Conservation (phyloP, 176 grass and related monocot genomes). For the Elaeis guineensis region DNA sequence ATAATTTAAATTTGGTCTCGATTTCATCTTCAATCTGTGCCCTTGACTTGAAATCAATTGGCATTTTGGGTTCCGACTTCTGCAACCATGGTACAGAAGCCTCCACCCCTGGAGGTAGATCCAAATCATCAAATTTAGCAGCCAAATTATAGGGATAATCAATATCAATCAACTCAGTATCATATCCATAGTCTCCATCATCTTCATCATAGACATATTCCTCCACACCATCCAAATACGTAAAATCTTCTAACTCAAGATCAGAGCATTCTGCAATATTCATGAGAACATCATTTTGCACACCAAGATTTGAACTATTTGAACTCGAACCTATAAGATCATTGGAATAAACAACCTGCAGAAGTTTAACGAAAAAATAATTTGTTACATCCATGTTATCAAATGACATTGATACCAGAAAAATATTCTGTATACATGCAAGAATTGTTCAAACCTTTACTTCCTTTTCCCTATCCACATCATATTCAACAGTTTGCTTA, state of each 20-base stretch:
- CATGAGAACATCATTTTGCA: neutral
- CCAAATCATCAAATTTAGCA: constrained; percentile 70
- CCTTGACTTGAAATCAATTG: constrained; percentile 9
- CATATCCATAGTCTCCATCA: constrained; percentile 44
- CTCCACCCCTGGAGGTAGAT: constrained; percentile 79
- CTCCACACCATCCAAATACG: constrained; percentile 27
- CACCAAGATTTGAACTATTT: constrained; percentile 16
- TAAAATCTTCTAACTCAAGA: constrained; percentile 13
- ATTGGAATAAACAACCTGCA: constrained; percentile 29
- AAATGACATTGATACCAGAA: neutral
- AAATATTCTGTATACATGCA: neutral
- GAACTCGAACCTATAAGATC: constrained; percentile 33
- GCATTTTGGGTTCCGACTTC: constrained; percentile 20
- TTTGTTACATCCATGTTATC: neutral
- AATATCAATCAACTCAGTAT: constrained; percentile 18
- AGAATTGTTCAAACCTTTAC: neutral
- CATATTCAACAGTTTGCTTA: neutral
- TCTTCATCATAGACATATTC: constrained; percentile 56
- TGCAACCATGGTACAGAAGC: constrained; percentile 56
- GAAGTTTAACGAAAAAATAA: constrained; percentile 7
- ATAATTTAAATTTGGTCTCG: constrained; percentile 40
- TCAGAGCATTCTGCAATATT: constrained; percentile 20
- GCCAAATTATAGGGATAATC: constrained; percentile 49
- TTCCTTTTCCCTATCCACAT: neutral
- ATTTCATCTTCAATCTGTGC: constrained; percentile 54